Evolutionary conservation across 2,329 filamentous ascomycete genomes (phyloP), one percentile per base, ranked within the genome.

Genomic region (Curvularia eragrostidis): DNA sequence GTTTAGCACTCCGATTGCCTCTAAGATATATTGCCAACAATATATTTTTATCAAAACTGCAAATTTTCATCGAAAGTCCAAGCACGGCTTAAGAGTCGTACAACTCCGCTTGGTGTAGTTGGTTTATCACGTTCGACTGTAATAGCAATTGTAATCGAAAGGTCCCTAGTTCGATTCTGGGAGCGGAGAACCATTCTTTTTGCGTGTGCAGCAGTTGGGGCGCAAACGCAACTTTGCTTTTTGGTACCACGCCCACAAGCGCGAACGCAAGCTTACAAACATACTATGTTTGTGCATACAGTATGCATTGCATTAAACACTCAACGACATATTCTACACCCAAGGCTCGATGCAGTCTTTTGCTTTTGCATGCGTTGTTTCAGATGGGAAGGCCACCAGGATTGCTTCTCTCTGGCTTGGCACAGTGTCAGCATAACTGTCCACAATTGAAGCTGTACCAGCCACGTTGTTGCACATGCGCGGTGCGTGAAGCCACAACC

Each of bases 81-180:
- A 64, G 62, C 61, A 61, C 56, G 59, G 42, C 41, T 53, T 23
- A 57, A 51, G 34, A 30, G 49, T 54, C 57, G 57, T 60, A 61
- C 18, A 36, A 44, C 65, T 68, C 66, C 66, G 61, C 66, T 67
- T 68, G 65, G 66, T 67, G 65, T 67, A 68, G 69, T 75, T 74
- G 71, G 72, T 70, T 48, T 65, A 74, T 73, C 69, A 72, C 72
- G 70, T 74, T 73, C 68, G 70, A 70, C 70, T 72, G 71, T 72
- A 73, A 74, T 71, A 67, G 63, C 59, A 43, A 57, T 68, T 73
- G 68, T 67, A 56, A 73, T 71, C 71, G 64, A 72, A 74, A 74
- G 69, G 72, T 68, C 66, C 63, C 66, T 67, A 64, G 64, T 68
- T 68, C 66, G 66, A 68, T 67, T 68, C 64, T 64, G 68, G 71